Evolutionary conservation across 805 yeast genomes (phyloP).

Genomic region (Suhomyces faveliae): DNA sequence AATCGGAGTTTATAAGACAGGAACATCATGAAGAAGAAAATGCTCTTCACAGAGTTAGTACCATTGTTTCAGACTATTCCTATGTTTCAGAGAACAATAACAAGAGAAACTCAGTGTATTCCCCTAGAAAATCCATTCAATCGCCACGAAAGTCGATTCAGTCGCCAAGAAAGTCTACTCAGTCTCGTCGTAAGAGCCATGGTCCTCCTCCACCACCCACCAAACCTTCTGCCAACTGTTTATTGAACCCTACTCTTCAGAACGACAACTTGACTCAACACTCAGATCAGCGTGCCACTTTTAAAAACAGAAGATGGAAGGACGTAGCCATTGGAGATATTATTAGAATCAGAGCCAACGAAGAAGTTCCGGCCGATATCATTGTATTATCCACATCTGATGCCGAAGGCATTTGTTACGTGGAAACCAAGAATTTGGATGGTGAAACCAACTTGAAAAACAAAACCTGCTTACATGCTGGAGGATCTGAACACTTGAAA

Average conservation of each 20-base stretch:
- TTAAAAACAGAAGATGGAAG: slow-evolving; percentile 53
- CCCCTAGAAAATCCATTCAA: slow-evolving; percentile 5
- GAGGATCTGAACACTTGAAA: slow-evolving; percentile 44
- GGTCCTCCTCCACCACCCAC: slow-evolving; percentile 4
- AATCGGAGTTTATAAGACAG: slow-evolving; percentile 25
- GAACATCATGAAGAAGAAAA: slow-evolving; percentile 23
- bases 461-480: slow-evolving; percentile 53
- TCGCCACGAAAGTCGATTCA: not conserved
- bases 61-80: slow-evolving; percentile 36
- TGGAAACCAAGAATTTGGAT: slow-evolving; percentile 80
- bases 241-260: slow-evolving; percentile 22
- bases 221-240: slow-evolving; percentile 16
- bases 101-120: slow-evolving; percentile 12
- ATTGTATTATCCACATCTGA: slow-evolving; percentile 65
- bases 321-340: slow-evolving; percentile 71
- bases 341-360: slow-evolving; percentile 66
- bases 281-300: not conserved
- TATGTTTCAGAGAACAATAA: slow-evolving; percentile 7
- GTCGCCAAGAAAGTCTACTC: slow-evolving; percentile 1
- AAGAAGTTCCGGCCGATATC: slow-evolving; percentile 78
- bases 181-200: not conserved
- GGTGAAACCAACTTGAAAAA: slow-evolving; percentile 53
- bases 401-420: slow-evolving; percentile 65
- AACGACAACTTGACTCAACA: slow-evolving; percentile 2
- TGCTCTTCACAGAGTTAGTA: slow-evolving; percentile 36